Evolutionary conservation across 2,329 filamentous ascomycete genomes (phyloP).

Genomic region (Tolypocladium nubicola): DNA sequence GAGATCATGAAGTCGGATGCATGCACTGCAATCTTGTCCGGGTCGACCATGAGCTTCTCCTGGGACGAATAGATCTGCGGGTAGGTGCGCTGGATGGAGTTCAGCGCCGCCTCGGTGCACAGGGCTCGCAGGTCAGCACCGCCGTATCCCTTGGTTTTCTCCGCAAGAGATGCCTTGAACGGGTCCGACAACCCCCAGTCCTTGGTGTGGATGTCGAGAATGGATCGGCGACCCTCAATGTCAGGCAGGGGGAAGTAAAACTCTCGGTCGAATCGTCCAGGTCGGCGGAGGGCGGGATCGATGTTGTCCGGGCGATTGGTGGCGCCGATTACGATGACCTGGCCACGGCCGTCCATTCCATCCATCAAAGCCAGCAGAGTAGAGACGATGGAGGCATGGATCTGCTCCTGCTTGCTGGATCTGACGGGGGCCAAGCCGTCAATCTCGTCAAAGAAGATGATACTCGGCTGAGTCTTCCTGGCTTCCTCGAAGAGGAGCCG

Average conservation of each 20-base stretch:
- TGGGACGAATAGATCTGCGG: slow-evolving; percentile 91
- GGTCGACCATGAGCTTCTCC: slow-evolving; percentile 82
- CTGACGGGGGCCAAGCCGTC: slow-evolving; percentile 91
- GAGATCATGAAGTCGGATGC: slow-evolving; percentile 97
- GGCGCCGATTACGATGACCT: slow-evolving; percentile 98
- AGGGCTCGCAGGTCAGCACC: slow-evolving; percentile 90
- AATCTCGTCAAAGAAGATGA: slow-evolving; percentile 99
- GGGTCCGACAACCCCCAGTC: slow-evolving; percentile 74
- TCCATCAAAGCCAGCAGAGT: slow-evolving; percentile 93
- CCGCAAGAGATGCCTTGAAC: slow-evolving; percentile 77
- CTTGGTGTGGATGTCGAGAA: slow-evolving; percentile 90
- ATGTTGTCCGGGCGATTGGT: slow-evolving; percentile 96
- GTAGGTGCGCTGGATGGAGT: slow-evolving; percentile 89
- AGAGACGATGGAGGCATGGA: slow-evolving; percentile 94
- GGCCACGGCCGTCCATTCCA: slow-evolving; percentile 94
- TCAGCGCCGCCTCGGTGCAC: slow-evolving; percentile 91
- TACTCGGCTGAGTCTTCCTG: slow-evolving; percentile 89
- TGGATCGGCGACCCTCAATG: slow-evolving; percentile 66
- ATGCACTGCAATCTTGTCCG: slow-evolving; percentile 71
- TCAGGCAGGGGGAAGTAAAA: slow-evolving; percentile 96
- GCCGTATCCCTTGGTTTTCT: slow-evolving; percentile 90
- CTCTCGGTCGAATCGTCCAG: slow-evolving; percentile 91
- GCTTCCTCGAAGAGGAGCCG: slow-evolving; percentile 92
- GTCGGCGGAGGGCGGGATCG: slow-evolving; percentile 86
- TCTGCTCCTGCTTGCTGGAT: slow-evolving; percentile 97